These are phyloP conservation scores for Myriosclerotinia scirpicola DNA, from an alignment of 2,329 filamentous ascomycete genomes.

Conservation along the genomic window DNA sequence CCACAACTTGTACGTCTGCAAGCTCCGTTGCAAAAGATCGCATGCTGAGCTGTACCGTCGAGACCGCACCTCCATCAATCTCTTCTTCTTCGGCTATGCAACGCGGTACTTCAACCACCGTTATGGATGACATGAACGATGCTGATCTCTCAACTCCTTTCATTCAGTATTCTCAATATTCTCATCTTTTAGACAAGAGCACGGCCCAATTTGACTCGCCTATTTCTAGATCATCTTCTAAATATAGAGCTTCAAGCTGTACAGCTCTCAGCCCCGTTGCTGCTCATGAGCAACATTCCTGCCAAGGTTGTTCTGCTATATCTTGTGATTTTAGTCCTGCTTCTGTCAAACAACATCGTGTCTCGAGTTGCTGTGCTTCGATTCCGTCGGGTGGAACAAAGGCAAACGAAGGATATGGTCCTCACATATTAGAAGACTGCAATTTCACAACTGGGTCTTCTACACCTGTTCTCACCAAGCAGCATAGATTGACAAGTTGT, in stretches of 20 bases:
- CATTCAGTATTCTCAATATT: constrained; percentile 1
- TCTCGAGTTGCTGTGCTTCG: constrained; percentile 16
- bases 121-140: neutral
- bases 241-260: constrained; percentile 5
- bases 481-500: constrained; percentile 9
- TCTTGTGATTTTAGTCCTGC: neutral
- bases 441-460: constrained; percentile 12
- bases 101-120: neutral
- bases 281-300: neutral
- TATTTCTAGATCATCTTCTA: neutral
- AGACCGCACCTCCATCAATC: neutral
- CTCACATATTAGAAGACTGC: neutral
- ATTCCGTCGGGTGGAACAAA: neutral
- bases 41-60: constrained; percentile 10
- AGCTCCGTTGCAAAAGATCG: neutral
- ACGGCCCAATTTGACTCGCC: neutral
- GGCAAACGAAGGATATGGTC: neutral
- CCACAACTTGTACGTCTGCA: neutral
- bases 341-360: constrained; percentile 2
- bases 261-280: neutral
- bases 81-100: neutral
- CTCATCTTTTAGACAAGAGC: neutral
- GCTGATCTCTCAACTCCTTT: neutral
- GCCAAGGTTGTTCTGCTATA: neutral
- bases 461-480: neutral